Base-by-base conservation (phyloP, 306 rosid genomes). In the Fagus sylvatica region DNA sequence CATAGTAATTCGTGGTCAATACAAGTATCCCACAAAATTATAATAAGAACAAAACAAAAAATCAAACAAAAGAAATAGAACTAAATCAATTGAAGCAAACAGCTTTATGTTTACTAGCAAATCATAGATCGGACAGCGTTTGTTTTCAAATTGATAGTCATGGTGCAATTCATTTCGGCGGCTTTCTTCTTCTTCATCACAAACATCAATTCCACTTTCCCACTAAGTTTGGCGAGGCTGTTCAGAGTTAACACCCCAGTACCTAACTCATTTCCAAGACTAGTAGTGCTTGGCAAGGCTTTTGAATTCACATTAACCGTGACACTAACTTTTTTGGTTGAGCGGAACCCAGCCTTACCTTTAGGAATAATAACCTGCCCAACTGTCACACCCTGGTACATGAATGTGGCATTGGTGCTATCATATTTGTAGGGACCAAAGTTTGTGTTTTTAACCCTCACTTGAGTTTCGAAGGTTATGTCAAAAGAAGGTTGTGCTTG, bases 171-270 rank as follows among this genome's bases (percentile, higher is more conserved):
- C 77, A 78, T 72, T 17, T 15, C 53, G 1, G 82, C 3, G 5
- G 72, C n/a, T 55, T 16, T 78, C 41, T 49, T 78, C 76, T 71
- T 72, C 76, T 78, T 78, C 71, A 78, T 46, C 6, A 78, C 62
- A 5, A 57, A 16, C 72, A 71, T 71, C 60, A 78, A 19, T 42
- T 42, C 46, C 46, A 78, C 72, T 3, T 60, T 78, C 28, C 76
- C 81, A 0, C 3, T 48, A 3, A 78, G 2, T 1, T 9, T 60
- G 3, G 64, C 76, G 0, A 7, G 1, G 62, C 76, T 78, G 37
- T 2, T 71, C 6, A 78, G 28, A 2, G 51, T 78, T 61, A 78
- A 71, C 0, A 71, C 32, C 7, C 71, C 11, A 42, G 46, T 10
- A 42, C 46, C 46, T 42, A 42, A 42, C 46, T 42, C 46, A 42